Conservation (phyloP, 1,139 yeast genomes). For the Candida pseudocylindracea region DNA sequence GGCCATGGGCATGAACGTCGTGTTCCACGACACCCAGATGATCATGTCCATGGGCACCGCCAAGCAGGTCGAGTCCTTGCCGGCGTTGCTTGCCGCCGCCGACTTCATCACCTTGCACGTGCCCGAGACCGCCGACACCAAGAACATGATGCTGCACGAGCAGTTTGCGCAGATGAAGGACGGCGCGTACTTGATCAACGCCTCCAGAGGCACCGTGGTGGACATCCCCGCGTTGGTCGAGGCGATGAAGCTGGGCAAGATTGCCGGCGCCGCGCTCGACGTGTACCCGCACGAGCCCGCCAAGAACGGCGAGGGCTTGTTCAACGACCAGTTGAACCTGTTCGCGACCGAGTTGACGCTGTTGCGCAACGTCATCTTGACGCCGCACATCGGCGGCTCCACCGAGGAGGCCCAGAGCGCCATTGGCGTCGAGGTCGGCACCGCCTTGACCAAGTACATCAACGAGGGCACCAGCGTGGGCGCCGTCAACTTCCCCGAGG, state of each 20-base stretch:
- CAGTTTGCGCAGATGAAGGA: slow-evolving; percentile 94
- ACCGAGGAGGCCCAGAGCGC: slow-evolving; percentile 98
- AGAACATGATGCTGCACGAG: slow-evolving; percentile 70
- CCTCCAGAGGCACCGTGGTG: slow-evolving; percentile 94
- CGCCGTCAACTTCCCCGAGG: slow-evolving; percentile 98
- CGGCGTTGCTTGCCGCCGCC: slow-evolving; percentile 58
- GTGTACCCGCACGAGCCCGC: slow-evolving; percentile 97
- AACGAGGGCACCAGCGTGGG: slow-evolving; percentile 95
- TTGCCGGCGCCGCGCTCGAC: slow-evolving; percentile 96
- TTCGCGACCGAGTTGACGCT: slow-evolving; percentile 75
- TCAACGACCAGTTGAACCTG: slow-evolving; percentile 45
- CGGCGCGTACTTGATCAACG: slow-evolving; percentile 86
- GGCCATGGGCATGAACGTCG: slow-evolving; percentile 93
- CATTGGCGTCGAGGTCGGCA: slow-evolving; percentile 87
- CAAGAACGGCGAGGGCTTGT: slow-evolving; percentile 75
- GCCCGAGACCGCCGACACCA: slow-evolving; percentile 86
- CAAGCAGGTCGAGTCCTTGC: slow-evolving; percentile 69
- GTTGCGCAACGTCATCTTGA: slow-evolving; percentile 71
- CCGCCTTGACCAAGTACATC: slow-evolving; percentile 71
- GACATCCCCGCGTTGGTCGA: slow-evolving; percentile 85
- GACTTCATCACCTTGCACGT: slow-evolving; percentile 91
- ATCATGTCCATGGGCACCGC: slow-evolving; percentile 97
- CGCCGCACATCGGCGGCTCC: slow-evolving; percentile 98
- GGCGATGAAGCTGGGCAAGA: slow-evolving; percentile 82
- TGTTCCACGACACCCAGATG: slow-evolving; percentile 79